phyloP scores from a whole-genome alignment of 306 rosid species.

The Castanea mollissima region DNA sequence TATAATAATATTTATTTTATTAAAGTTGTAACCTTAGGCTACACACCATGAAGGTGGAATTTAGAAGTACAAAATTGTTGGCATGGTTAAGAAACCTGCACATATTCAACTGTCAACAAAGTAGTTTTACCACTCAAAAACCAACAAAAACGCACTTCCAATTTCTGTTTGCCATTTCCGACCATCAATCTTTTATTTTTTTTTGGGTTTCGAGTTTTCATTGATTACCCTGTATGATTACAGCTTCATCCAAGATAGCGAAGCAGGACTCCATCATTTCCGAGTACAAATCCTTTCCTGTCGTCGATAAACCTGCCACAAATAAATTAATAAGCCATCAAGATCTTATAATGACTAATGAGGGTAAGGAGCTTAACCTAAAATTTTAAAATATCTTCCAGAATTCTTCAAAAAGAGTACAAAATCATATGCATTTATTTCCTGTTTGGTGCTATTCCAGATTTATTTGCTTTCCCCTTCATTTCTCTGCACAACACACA shows the following conservation, averaged over 20 bases:
- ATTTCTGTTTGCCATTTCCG: neutral
- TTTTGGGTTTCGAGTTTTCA: no score
- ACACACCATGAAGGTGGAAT: neutral
- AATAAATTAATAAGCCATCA: conserved; percentile 6
- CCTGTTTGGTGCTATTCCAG: conserved; percentile 8
- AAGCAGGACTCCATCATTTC: conserved; percentile 93
- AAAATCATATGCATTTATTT: conserved; percentile 5
- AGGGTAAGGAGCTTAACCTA: conserved; percentile 1
- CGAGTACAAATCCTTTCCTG: conserved; percentile 85
- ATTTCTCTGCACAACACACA: neutral
- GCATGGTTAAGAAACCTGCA: conserved; percentile 30
- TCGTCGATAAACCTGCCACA: conserved; percentile 74
- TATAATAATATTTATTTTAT: no score
- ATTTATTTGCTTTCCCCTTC: neutral
- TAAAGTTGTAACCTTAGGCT: no score
- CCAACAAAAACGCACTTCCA: neutral
- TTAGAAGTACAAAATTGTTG: conserved; percentile 36
- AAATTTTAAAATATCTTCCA: neutral
- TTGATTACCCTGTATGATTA: neutral
- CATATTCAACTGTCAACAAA: neutral
- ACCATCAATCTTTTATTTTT: neutral
- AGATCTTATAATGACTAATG: conserved; percentile 2
- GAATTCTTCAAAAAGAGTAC: neutral
- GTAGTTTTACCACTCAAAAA: neutral
- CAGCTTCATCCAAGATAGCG: conserved; percentile 81